Conservation (phyloP, 495 filamentous ascomycete species). For the Talaromyces liani region DNA sequence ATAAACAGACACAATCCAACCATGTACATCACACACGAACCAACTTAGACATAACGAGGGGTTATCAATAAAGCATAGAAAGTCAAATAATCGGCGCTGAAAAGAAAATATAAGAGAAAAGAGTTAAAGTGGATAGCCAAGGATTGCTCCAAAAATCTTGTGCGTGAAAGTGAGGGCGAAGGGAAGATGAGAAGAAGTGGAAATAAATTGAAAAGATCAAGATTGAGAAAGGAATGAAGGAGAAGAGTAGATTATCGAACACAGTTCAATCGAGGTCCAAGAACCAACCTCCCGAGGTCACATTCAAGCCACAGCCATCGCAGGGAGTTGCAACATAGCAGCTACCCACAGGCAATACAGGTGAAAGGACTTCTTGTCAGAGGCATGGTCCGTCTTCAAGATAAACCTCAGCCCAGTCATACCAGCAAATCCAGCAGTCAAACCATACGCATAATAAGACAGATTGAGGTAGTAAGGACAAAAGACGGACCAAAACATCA, state of each 20-base stretch:
- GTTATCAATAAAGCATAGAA: neutral
- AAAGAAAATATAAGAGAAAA: neutral
- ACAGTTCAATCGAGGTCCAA: neutral
- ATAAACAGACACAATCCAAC: neutral
- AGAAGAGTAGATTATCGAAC: neutral
- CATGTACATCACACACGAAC: neutral
- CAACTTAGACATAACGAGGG: neutral
- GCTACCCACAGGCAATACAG: slow-evolving; percentile 8
- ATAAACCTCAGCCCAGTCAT: slow-evolving; percentile 4
- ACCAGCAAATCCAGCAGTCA: neutral
- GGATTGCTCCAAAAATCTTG: slow-evolving; percentile 1
- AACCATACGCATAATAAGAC: neutral
- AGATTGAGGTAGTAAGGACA: slow-evolving; percentile 3
- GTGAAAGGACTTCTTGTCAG: slow-evolving; percentile 9
- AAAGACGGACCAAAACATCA: slow-evolving; percentile 27
- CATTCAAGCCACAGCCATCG: neutral
- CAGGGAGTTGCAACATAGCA: slow-evolving; percentile 6
- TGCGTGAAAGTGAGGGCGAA: neutral
- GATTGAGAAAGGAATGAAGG: neutral
- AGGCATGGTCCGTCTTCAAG: neutral
- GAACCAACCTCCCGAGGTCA: neutral
- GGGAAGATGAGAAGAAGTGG: neutral
- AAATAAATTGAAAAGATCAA: neutral
- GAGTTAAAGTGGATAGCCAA: neutral
- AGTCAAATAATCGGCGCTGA: neutral